phyloP scores from a whole-genome alignment of 2,329 filamentous ascomycete genomes.

The Aspergillus transmontanensis region DNA sequence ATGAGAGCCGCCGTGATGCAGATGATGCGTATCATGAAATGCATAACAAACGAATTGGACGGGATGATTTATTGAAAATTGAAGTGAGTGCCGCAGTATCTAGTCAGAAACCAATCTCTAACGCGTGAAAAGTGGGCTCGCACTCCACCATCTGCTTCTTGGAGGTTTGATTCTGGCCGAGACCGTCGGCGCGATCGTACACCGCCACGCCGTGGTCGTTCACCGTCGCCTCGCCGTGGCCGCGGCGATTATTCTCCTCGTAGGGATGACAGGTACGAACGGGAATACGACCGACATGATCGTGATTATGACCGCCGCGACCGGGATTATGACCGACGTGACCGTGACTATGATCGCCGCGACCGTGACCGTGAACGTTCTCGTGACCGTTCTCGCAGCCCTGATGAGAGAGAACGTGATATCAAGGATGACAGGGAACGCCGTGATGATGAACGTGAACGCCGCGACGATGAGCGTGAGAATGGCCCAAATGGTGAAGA shows the following conservation, averaged over 20 bases:
- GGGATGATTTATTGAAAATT: slow-evolving; percentile 95
- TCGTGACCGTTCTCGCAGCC: slow-evolving; percentile 71
- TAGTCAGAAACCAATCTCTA: slow-evolving; percentile 16
- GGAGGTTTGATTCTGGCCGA: slow-evolving; percentile 93
- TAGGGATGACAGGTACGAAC: slow-evolving; percentile 82
- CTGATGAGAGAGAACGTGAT: slow-evolving; percentile 61
- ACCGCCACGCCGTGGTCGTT: slow-evolving; percentile 72
- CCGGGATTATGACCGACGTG: slow-evolving; percentile 68
- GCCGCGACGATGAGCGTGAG: slow-evolving; percentile 71
- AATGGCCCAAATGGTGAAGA: slow-evolving; percentile 83
- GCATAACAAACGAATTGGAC: slow-evolving; percentile 98
- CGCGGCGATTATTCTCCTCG: slow-evolving; percentile 78
- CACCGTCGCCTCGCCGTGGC: slow-evolving; percentile 59
- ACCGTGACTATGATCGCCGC: slow-evolving; percentile 44
- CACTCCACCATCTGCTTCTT: slow-evolving; percentile 95
- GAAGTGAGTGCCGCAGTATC: slow-evolving; percentile 66
- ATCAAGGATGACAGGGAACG: slow-evolving; percentile 41
- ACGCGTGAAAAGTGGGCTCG: slow-evolving; percentile 79
- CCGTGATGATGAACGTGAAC: slow-evolving; percentile 67
- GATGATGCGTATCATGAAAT: slow-evolving; percentile 99
- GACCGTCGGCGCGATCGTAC: slow-evolving; percentile 70
- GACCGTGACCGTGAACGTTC: slow-evolving; percentile 70
- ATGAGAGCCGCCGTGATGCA: slow-evolving; percentile 96
- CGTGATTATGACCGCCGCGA: slow-evolving; percentile 72
- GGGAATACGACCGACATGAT: slow-evolving; percentile 70